Evolutionary conservation across 371 early-diverging fungal species (phyloP), one percentile per base, ranked within the genome.

Genomic region (Zopfochytrium polystomum): DNA sequence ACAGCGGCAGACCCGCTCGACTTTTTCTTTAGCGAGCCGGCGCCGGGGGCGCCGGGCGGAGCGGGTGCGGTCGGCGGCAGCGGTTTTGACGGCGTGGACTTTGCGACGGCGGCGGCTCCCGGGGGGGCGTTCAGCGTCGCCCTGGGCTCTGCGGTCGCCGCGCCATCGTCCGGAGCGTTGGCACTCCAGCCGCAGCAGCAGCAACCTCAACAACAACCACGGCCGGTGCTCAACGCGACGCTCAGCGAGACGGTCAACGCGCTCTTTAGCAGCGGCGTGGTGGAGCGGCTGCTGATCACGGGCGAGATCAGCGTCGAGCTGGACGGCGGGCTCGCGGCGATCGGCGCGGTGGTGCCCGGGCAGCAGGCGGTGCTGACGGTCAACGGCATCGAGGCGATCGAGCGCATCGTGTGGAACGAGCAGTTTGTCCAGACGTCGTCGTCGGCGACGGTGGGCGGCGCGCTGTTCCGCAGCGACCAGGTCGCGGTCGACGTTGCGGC

Each of bases 361-460:
- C 38, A 18, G 38, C 7, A 11, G 38, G 38, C 38, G 7, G 38
- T 38, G 38, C 38, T 38, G 7, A 38, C 38, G 7, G 38, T 38
- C 38, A 7, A 18, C 38, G 18, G 18, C 38, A 18, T 38, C 11
- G 38, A 38, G 11, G 38, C 38, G 18, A 7, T 38, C 11, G 38
- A 38, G 38, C 38, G 38, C 38, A 38, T 38, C 38, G 38, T 38
- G 18, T 38, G 38, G 38, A 38, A 38, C 38, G 38, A 38, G 11
- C 38, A 18, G 38, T 38, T 38, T 38, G 38, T 18, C 7, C 7
- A 38, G 38, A 38, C 38, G 18, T n/a, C n/a, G n/a, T n/a, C n/a
- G n/a, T n/a, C n/a, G n/a, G n/a, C n/a, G n/a, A n/a, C n/a, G n/a
- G n/a, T n/a, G n/a, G 38, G 38, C 7, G 38, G 38, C 38, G 11